A percentile compares a stretch with the other conserved stretches of the same genome.
These are phyloP conservation scores for Trichosanthes truncata DNA, from an alignment of 306 rosid species.

Conservation along the genomic window DNA sequence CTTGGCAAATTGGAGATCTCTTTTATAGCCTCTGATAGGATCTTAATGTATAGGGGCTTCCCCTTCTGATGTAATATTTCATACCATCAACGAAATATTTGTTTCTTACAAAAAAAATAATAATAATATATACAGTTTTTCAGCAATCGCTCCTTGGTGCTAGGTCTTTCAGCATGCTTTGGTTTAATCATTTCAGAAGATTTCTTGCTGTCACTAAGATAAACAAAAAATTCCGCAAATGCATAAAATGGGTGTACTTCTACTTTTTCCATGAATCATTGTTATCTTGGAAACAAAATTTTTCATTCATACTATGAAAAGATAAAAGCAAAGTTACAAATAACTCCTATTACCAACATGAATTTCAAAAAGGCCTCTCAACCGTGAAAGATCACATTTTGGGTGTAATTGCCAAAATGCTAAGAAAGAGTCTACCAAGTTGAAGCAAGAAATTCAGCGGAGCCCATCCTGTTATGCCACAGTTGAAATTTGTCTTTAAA, in stretches of 20 bases:
- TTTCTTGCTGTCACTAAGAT: not conserved
- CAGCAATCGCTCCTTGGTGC: not conserved
- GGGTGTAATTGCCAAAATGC: not conserved
- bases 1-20: not conserved
- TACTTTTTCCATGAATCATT: not conserved
- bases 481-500: not conserved
- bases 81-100: not conserved
- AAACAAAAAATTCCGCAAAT: not conserved
- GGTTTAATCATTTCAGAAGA: not conserved
- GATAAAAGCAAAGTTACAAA: not conserved
- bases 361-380: not conserved
- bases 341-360: not conserved
- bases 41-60: not conserved
- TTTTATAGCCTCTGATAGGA: not conserved
- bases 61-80: not conserved
- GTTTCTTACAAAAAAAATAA: too few relatives aligned
- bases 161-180: not conserved
- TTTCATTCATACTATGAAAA: not conserved
- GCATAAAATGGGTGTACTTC: not conserved
- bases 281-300: not conserved
- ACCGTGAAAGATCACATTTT: not conserved
- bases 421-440: not conserved
- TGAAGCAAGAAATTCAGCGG: not conserved
- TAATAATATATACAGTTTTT: not conserved
- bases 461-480: not conserved